phyloP scores from a whole-genome alignment of 805 yeast genomes.

The Candida oleophila region DNA sequence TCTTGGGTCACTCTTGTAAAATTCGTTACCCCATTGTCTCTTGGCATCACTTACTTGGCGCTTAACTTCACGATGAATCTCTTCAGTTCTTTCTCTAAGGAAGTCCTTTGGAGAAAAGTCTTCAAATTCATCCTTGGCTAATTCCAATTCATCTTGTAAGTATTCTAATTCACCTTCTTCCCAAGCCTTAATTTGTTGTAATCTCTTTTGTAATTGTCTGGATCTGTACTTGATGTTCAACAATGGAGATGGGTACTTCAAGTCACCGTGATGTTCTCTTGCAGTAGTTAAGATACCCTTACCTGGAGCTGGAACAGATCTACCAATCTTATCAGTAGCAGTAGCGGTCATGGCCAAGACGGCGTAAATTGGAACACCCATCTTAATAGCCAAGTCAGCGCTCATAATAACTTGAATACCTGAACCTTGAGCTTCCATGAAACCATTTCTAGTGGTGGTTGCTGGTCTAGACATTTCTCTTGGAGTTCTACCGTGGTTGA shows the following conservation, averaged over 20 bases:
- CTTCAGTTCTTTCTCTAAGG: conserved; percentile 82
- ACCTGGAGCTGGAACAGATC: conserved; percentile 99
- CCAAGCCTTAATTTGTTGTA: conserved; percentile 78
- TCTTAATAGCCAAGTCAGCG: conserved; percentile 87
- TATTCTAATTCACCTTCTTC: conserved; percentile 74
- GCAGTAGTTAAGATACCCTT: conserved; percentile 99
- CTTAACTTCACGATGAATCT: conserved; percentile 78
- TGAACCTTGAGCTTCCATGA: conserved; percentile 99
- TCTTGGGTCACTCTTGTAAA: conserved; percentile 86
- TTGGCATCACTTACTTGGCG: conserved; percentile 87
- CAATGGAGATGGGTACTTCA: conserved; percentile 76
- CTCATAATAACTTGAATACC: conserved; percentile 97
- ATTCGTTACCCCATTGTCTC: conserved; percentile 93
- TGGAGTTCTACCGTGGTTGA: conserved; percentile 96
- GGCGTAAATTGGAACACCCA: conserved; percentile 99
- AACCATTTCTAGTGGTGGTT: conserved; percentile 93
- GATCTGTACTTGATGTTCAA: conserved; percentile 90
- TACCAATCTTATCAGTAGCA: conserved; percentile 97
- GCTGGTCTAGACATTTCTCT: conserved; percentile 98
- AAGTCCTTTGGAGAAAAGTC: conserved; percentile 47
- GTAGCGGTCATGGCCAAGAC: conserved; percentile 92
- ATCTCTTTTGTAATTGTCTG: conserved; percentile 82
- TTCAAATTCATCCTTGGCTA: conserved; percentile 46
- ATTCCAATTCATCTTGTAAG: conserved; percentile 69
- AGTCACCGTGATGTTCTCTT: conserved; percentile 81